phyloP scores from a whole-genome alignment of 2,329 filamentous ascomycete species.

The Neofusicoccum kwambonambiense region DNA sequence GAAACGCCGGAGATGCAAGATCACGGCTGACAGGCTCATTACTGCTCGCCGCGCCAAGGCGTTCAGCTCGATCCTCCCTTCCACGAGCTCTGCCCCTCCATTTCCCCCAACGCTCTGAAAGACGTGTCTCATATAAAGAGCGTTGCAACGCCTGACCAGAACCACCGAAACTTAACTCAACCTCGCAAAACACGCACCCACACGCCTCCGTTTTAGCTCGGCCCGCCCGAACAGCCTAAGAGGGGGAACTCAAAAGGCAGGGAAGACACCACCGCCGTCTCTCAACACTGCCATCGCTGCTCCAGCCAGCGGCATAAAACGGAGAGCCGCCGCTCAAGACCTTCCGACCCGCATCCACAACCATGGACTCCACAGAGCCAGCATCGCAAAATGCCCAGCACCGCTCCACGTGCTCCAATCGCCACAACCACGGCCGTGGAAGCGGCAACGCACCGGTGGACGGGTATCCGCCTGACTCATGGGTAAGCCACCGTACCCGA shows the following conservation, averaged over 20 bases:
- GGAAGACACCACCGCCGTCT: background rate
- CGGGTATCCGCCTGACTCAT: background rate
- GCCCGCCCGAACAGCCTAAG: background rate
- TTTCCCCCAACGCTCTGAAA: background rate
- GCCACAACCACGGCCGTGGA: background rate
- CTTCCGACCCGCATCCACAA: background rate
- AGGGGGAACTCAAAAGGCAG: background rate
- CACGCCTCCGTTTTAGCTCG: background rate
- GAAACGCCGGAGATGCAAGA: background rate
- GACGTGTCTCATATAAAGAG: background rate
- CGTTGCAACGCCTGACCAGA: background rate
- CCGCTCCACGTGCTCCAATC: background rate
- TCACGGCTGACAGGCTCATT: background rate
- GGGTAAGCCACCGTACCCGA: background rate
- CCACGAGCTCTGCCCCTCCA: no score
- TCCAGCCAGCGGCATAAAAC: no score
- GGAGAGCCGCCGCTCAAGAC: no score
- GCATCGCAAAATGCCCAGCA: background rate
- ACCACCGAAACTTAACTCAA: background rate
- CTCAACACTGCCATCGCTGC: background rate
- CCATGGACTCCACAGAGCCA: background rate
- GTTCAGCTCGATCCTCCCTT: background rate
- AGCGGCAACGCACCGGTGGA: background rate
- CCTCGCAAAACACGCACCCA: background rate
- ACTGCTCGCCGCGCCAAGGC: background rate